Evolutionary conservation across 257 asterid species (phyloP).

Genomic region (Forsythia suspensa): DNA sequence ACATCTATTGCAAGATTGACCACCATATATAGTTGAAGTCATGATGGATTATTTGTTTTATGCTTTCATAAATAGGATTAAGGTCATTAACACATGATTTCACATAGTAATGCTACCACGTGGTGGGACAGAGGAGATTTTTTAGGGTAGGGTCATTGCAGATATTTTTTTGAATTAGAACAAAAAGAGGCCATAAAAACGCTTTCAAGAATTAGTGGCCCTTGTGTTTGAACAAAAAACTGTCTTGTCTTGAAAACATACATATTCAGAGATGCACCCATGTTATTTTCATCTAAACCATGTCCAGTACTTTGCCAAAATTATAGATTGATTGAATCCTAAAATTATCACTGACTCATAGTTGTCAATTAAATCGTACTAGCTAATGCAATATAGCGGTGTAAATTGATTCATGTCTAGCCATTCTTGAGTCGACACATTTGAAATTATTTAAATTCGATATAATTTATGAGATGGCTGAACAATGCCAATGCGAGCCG

Average conservation of each 20-base stretch:
- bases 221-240: constrained; percentile 1
- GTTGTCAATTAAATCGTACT: too few relatives aligned
- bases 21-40: neutral
- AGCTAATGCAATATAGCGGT: too few relatives aligned
- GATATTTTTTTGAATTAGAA: neutral
- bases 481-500: too few relatives aligned
- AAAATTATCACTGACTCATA: too few relatives aligned
- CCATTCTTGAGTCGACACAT: too few relatives aligned
- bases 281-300: too few relatives aligned
- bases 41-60: neutral
- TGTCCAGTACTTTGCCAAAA: too few relatives aligned
- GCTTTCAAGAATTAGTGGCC: constrained; percentile 18
- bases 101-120: neutral
- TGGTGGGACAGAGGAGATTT: neutral
- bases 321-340: too few relatives aligned
- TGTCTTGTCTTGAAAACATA: neutral
- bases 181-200: constrained; percentile 14
- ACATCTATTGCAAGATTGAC: neutral
- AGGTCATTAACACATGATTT: neutral
- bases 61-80: neutral
- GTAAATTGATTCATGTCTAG: too few relatives aligned
- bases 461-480: too few relatives aligned
- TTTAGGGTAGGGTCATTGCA: constrained; percentile 7
- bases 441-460: too few relatives aligned
- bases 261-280: neutral